A percentile compares a stretch with the other conserved stretches of the same genome.
Evolutionary conservation across 768 basidiomycete genomes (phyloP).

Genomic region (Naematelia encephala): DNA sequence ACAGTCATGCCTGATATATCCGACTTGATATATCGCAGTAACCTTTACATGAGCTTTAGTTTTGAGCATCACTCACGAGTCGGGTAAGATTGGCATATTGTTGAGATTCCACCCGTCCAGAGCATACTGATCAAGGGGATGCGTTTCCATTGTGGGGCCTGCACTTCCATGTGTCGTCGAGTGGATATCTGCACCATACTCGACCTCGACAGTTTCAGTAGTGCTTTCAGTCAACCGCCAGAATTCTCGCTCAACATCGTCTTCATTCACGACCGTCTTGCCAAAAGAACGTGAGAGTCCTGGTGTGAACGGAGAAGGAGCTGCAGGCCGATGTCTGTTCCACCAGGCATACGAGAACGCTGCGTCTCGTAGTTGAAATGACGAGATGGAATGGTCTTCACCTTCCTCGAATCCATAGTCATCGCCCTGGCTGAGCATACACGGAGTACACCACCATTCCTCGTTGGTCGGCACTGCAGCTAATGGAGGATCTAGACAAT

Average conservation of each 20-base stretch:
- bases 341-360: slow-evolving; percentile 91
- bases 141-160: slow-evolving; percentile 91
- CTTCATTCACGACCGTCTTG: slow-evolving; percentile 65
- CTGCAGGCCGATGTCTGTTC: slow-evolving; percentile 61
- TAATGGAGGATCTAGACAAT: slow-evolving; percentile 90
- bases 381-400: slow-evolving; percentile 86
- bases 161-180: slow-evolving; percentile 96
- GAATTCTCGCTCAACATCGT: slow-evolving; percentile 90
- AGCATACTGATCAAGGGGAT: slow-evolving; percentile 80
- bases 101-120: slow-evolving; percentile 96
- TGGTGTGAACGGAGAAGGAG: slow-evolving; percentile 9
- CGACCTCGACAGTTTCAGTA: slow-evolving; percentile 89
- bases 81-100: slow-evolving; percentile 87
- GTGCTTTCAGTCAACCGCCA: slow-evolving; percentile 92
- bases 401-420: slow-evolving; percentile 99
- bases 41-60: too few relatives aligned
- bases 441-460: slow-evolving; percentile 93
- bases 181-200: slow-evolving; percentile 99
- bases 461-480: slow-evolving; percentile 73
- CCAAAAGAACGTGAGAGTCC: slow-evolving; percentile 30
- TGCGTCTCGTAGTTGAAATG: slow-evolving; percentile 83
- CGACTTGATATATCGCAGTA: slow-evolving; percentile 94
- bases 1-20: slow-evolving; percentile 99
- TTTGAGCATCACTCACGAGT: slow-evolving; percentile 56
- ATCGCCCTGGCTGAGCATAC: slow-evolving; percentile 83